Evolutionary conservation across 2,329 filamentous ascomycete species (phyloP), one percentile per base, ranked within the genome.

Genomic region (Aureobasidium sp.): DNA sequence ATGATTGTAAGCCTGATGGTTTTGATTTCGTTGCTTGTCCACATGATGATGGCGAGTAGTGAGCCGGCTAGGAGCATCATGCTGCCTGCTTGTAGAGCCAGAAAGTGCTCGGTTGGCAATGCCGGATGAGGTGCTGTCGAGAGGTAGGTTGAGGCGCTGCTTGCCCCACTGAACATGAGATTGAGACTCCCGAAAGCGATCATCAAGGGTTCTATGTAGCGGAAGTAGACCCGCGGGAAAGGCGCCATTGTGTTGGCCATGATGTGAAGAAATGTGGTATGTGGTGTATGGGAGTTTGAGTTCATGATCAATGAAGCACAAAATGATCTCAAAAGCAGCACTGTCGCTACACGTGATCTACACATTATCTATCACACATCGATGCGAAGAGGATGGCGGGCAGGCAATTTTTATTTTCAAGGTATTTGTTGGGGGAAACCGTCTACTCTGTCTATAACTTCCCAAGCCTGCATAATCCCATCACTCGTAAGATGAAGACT

Each of bases 101-200:
- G 11, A n/a, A 58, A 58, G 33, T 49, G 33, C 27, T 58, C 55
- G 31, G 43, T 31, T 19, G 55, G 38, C 38, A 35, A 11, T 38
- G 33, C 15, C 21, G 55, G 43, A 17, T 58, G 43, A 27, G 54
- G 15, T 25, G 43, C 23, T 49, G 33, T 47, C 11, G 55, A 58
- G 33, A 58, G 55, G n/a, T 47, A 58, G 17, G 55, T 58, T 9
- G 55, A 58, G 21, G 55, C 42, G 33, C 33, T 33, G 25, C 29
- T 15, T 8, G 55, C 55, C 40, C 55, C 55, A 13, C n/a, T 58
- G 23, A 49, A 31, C 21, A 58, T 47, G 31, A 58, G 55, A 10
- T 58, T 49, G 7, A 58, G 5, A 25, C 42, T 40, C n/a, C 55
- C 55, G 13, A 58, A 49, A 10, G 55, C 49, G 40, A 58, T 58